Evolutionary conservation across 176 grass and related monocot genomes (phyloP), one percentile per base, ranked within the genome.

Genomic region (Avena insularis): DNA sequence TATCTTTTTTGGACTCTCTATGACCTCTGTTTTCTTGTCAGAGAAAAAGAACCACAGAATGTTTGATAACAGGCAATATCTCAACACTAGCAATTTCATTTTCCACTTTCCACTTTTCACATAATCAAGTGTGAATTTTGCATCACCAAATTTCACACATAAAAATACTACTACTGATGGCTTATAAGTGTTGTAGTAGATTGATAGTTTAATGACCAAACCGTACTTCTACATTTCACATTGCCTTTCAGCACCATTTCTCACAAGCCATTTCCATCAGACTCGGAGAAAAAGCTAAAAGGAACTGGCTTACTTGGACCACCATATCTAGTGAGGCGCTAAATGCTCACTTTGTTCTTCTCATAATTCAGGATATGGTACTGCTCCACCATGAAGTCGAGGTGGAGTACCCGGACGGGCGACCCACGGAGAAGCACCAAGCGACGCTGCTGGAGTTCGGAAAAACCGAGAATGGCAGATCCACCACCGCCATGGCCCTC

Each of bases 321-420:
- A 84, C 87, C 36, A 38, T 46, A 21, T 11, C 46, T 54, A 45
- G 16, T 68, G 48, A 83, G 1, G 3, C 3, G 12, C 16, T 17
- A 70, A 78, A 77, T 2, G n/a, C 9, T 4, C 66, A 13, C 6
- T 46, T 71, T 73, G 19, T 11, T 75, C 43, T 38, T 38, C 36
- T 43, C 87, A 78, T 5, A 56, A 90, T 83, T 79, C 77, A 98
- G 97, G 97, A 98, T 76, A 98, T 98, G 97, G 94, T 98, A 75
- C 86, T 98, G 45, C 83, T 98, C n/a, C 97, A 98, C 80, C 97
- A 98, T 82, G 94, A 94, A 88, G 71, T 94, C 1, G 92, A 90
- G 64, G 90, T 96, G 72, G 97, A 94, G 76, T 98, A 91, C 78
- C 48, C 80, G 0, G 87, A 98, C 19, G 81, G 90, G 15, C 79